These are phyloP conservation scores for Blastocystis sp. DNA, from an alignment of 352 stramenopile genomes.

Conservation along the genomic window DNA sequence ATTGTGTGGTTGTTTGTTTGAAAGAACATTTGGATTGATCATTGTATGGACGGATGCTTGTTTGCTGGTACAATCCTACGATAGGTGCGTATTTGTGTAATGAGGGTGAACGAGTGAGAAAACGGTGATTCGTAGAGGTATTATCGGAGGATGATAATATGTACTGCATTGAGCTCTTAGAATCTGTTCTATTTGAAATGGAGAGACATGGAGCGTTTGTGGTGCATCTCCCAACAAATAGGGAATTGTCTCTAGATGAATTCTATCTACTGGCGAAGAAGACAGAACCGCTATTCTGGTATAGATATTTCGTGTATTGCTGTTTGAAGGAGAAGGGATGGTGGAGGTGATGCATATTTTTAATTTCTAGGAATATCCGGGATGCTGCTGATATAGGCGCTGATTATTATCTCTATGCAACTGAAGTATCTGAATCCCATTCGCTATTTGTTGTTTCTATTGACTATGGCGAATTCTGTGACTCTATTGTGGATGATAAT, in stretches of 20 bases:
- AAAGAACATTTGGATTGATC: not conserved
- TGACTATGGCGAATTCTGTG: not conserved
- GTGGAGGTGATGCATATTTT: not conserved
- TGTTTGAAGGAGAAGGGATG: not conserved
- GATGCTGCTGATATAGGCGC: not conserved
- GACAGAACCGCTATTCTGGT: not conserved
- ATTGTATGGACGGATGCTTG: no score
- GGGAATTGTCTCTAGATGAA: not conserved
- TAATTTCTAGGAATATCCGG: not conserved
- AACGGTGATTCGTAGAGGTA: not conserved
- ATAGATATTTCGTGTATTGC: not conserved
- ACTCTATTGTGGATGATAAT: not conserved
- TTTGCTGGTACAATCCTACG: not conserved
- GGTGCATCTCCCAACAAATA: not conserved
- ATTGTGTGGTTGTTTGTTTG: not conserved
- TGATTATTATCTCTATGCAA: not conserved
- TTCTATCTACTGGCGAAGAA: not conserved
- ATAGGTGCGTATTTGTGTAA: not conserved
- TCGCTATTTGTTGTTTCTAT: not conserved
- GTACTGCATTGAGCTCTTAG: not conserved
- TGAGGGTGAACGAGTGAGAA: not conserved
- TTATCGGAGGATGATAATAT: not conserved
- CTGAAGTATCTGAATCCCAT: not conserved
- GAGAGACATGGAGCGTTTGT: not conserved
- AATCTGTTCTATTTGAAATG: not conserved